These are phyloP conservation scores for Dendrothele bispora DNA, from an alignment of 768 basidiomycete genomes.

Conservation along the genomic window DNA sequence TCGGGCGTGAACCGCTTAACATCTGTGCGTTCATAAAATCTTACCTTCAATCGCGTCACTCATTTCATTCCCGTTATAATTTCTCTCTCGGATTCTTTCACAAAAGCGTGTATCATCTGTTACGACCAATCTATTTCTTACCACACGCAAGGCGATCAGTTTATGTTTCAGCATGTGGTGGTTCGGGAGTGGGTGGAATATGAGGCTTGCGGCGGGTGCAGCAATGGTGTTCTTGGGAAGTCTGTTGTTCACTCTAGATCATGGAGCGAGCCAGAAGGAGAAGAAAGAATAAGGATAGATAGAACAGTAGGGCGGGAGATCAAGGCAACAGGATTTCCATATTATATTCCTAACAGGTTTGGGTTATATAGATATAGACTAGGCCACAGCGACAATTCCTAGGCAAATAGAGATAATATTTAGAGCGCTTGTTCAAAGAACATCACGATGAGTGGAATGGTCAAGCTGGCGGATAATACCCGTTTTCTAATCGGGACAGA, in stretches of 20 bases:
- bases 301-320: slow-evolving; percentile 1
- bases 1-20: slow-evolving; percentile 80
- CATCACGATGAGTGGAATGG: too few relatives aligned
- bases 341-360: too few relatives aligned
- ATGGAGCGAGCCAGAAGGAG: slow-evolving; percentile 17
- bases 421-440: too few relatives aligned
- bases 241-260: slow-evolving; percentile 57
- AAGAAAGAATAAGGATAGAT: slow-evolving; percentile 10
- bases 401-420: too few relatives aligned
- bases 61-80: slow-evolving; percentile 33
- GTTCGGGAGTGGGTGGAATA: slow-evolving; percentile 75
- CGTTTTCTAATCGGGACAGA: too few relatives aligned
- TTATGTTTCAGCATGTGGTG: slow-evolving; percentile 84
- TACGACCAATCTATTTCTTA: slow-evolving; percentile 79
- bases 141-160: slow-evolving; percentile 77
- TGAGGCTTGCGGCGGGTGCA: slow-evolving; percentile 63
- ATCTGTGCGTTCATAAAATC: slow-evolving; percentile 68
- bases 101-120: slow-evolving; percentile 71
- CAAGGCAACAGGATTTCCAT: too few relatives aligned
- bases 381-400: too few relatives aligned
- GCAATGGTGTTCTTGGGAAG: slow-evolving; percentile 74
- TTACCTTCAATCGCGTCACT: background rate
- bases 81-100: slow-evolving; percentile 32
- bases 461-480: too few relatives aligned
- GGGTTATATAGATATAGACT: too few relatives aligned